A percentile compares a stretch with the other conserved stretches of the same genome.
Evolutionary conservation across 352 stramenopile species (phyloP).

Genomic region (Pythium dissimile): DNA sequence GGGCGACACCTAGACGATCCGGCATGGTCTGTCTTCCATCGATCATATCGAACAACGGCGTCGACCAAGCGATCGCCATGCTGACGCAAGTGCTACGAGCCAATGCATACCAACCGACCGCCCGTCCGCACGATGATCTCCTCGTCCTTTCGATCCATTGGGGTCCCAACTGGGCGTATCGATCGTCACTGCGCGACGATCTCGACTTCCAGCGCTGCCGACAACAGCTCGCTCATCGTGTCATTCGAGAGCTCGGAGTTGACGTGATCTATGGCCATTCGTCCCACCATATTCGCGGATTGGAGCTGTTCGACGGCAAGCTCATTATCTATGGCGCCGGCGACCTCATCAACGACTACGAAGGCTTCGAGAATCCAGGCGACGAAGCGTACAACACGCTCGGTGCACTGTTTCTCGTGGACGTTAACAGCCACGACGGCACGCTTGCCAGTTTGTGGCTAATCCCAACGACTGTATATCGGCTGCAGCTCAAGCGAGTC

Average conservation of each 20-base stretch:
- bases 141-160: slow-evolving; percentile 39
- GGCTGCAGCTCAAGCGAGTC: slow-evolving; percentile 28
- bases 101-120: slow-evolving; percentile 12
- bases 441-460: slow-evolving; percentile 24
- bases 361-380: slow-evolving; percentile 35
- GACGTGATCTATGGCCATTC: slow-evolving; percentile 49
- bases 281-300: slow-evolving; percentile 38
- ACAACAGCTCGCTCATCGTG: slow-evolving; percentile 27
- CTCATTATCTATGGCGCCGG: slow-evolving; percentile 45
- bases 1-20: slow-evolving; percentile 19
- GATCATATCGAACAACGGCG: slow-evolving; percentile 7
- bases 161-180: slow-evolving; percentile 39
- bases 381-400: slow-evolving; percentile 35
- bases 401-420: slow-evolving; percentile 33
- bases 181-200: slow-evolving; percentile 6
- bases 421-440: slow-evolving; percentile 19
- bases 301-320: slow-evolving; percentile 41
- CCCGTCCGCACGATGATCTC: slow-evolving; percentile 18
- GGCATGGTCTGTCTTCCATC: slow-evolving; percentile 32
- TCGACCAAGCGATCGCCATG: slow-evolving; percentile 1
- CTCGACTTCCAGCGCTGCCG: slow-evolving; percentile 19
- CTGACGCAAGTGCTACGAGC: slow-evolving; percentile 16
- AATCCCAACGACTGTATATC: slow-evolving; percentile 36
- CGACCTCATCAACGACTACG: slow-evolving; percentile 49
- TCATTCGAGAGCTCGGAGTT: slow-evolving; percentile 33